These are phyloP conservation scores for Penicillium daleae DNA, from an alignment of 495 filamentous ascomycete genomes.

Conservation along the genomic window DNA sequence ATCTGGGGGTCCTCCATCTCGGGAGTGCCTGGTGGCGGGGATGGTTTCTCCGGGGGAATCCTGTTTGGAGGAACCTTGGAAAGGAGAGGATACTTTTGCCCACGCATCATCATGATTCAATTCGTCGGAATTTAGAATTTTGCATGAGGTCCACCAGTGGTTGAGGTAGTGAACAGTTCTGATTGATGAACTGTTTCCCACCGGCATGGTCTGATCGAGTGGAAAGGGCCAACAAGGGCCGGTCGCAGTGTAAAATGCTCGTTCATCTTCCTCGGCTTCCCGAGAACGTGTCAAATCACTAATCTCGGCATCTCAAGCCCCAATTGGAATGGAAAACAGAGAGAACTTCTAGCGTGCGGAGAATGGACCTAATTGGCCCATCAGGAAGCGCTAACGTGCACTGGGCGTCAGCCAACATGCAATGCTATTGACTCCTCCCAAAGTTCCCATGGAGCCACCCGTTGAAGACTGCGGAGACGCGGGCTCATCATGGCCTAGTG, in stretches of 20 bases:
- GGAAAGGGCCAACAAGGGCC: background rate
- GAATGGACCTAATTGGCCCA: conserved; percentile 20
- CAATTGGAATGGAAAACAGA: background rate
- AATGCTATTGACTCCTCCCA: background rate
- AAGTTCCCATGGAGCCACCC: background rate
- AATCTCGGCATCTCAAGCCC: conserved; percentile 16
- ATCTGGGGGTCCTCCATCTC: conserved; percentile 7
- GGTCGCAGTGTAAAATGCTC: background rate
- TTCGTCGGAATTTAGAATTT: too few species aligned
- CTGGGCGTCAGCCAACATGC: background rate
- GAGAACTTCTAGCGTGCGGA: conserved; percentile 6
- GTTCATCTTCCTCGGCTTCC: conserved; percentile 14
- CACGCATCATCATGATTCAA: background rate
- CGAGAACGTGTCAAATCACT: conserved; percentile 6
- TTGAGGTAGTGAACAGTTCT: background rate
- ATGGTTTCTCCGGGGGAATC: conserved; percentile 1
- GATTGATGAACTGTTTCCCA: background rate
- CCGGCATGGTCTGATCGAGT: conserved; percentile 1
- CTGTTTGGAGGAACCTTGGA: conserved; percentile 15
- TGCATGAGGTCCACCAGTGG: background rate
- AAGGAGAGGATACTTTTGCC: background rate
- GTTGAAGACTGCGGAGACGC: conserved; percentile 24
- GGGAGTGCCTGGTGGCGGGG: background rate
- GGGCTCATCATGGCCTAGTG: conserved; percentile 11
- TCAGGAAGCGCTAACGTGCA: background rate